Evolutionary conservation across 2,329 filamentous ascomycete genomes (phyloP).

Genomic region (Aureobasidium subglaciale): DNA sequence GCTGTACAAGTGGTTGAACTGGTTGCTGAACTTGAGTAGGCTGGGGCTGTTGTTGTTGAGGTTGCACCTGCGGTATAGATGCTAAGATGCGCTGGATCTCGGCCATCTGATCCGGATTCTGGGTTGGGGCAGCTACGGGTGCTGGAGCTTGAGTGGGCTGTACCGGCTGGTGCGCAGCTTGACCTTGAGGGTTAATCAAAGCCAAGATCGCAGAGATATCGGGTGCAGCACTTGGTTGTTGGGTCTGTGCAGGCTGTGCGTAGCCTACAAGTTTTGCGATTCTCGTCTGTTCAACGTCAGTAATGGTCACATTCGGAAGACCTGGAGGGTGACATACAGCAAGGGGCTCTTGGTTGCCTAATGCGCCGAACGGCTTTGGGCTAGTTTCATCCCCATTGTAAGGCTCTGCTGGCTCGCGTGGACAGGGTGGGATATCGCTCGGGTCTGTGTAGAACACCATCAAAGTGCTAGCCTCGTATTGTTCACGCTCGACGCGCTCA

Average conservation of each 20-base stretch:
- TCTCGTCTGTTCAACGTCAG: conserved; percentile 1
- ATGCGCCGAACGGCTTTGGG: conserved; percentile 33
- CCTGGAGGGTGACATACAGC: conserved; percentile 7
- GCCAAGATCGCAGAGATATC: conserved; percentile 19
- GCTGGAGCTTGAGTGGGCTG: conserved; percentile 14
- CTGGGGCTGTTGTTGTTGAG: conserved; percentile 18
- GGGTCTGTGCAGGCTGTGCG: conserved; percentile 14
- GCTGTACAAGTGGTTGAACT: background rate
- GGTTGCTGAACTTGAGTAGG: conserved; percentile 8
- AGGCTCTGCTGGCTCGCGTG: conserved; percentile 38
- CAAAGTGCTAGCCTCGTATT: conserved; percentile 40
- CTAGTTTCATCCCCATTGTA: conserved; percentile 24
- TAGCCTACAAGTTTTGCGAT: conserved; percentile 6
- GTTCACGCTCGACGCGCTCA: conserved; percentile 38
- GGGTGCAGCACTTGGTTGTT: conserved; percentile 9
- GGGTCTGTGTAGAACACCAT: conserved; percentile 40
- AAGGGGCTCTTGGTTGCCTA: conserved; percentile 20
- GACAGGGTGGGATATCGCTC: conserved; percentile 40
- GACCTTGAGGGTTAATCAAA: conserved; percentile 18
- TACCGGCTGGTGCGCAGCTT: conserved; percentile 19
- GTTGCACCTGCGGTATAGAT: conserved; percentile 16
- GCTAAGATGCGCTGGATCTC: conserved; percentile 22
- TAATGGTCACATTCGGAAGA: background rate
- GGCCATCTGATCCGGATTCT: conserved; percentile 2
- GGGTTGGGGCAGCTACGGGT: conserved; percentile 12